These are phyloP conservation scores for Logfia minima DNA, from an alignment of 129 eudicot genomes.

Conservation along the genomic window DNA sequence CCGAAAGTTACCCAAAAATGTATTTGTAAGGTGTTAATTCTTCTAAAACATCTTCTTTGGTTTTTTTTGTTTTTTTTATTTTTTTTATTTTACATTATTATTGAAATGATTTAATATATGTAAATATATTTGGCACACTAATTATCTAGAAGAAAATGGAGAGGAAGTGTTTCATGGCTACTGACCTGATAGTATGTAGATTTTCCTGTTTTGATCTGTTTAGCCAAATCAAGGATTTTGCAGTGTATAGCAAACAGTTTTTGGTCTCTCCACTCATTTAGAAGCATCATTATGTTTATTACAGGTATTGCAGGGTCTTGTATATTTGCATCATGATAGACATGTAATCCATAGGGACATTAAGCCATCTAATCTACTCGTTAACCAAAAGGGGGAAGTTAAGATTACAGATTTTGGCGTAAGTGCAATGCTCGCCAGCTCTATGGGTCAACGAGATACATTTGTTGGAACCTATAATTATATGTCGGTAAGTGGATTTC, in stretches of 20 bases:
- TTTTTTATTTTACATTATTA: not conserved
- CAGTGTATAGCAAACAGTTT: not conserved
- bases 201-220: not conserved
- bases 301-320: conserved; percentile 91
- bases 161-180: conserved; percentile 3
- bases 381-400: conserved; percentile 91
- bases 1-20: not conserved
- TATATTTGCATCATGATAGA: conserved; percentile 84
- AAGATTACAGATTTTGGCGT: conserved; percentile 98
- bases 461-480: conserved; percentile 96
- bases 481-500: conserved; percentile 74
- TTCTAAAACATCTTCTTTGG: not conserved
- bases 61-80: not conserved
- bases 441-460: conserved; percentile 96
- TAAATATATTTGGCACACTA: not conserved
- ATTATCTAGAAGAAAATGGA: not conserved
- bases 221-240: not conserved
- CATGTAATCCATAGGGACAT: conserved; percentile 98
- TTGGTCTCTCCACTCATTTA: not conserved
- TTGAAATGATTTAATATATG: not conserved
- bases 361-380: conserved; percentile 89
- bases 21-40: not conserved
- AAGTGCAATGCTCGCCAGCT: conserved; percentile 94
- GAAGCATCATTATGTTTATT: conserved; percentile 8
- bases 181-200: not conserved